Conservation (phyloP, 2,329 filamentous ascomycete species). For the Coleophoma eucalyptorum region DNA sequence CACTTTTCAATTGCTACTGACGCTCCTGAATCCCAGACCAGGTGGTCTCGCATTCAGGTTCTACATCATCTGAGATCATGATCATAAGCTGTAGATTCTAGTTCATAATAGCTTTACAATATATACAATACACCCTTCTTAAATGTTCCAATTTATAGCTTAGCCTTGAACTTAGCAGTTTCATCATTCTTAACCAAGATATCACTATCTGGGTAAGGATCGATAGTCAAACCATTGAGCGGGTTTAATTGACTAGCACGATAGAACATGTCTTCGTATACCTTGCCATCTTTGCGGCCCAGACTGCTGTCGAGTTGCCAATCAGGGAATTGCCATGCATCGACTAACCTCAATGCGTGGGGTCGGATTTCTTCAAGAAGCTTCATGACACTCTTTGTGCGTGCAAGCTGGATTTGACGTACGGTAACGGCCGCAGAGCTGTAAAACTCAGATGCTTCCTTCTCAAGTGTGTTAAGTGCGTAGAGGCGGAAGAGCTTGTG, state of each 20-base stretch:
- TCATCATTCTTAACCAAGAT: conserved; percentile 59
- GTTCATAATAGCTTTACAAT: too few species aligned
- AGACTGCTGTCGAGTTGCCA: conserved; percentile 73
- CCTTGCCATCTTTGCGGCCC: conserved; percentile 68
- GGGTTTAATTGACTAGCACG: conserved; percentile 70
- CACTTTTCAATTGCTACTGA: too few species aligned
- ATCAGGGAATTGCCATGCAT: conserved; percentile 74
- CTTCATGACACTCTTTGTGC: conserved; percentile 64
- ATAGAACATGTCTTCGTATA: conserved; percentile 75
- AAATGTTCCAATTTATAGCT: conserved; percentile 32
- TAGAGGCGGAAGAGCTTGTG: conserved; percentile 66
- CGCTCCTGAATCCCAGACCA: too few species aligned
- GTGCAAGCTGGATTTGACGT: conserved; percentile 66
- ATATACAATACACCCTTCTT: too few species aligned
- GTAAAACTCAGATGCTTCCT: conserved; percentile 70
- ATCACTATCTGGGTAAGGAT: conserved; percentile 64
- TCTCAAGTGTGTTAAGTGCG: conserved; percentile 63
- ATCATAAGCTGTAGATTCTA: too few species aligned
- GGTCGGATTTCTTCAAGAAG: conserved; percentile 69
- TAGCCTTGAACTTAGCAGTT: conserved; percentile 40
- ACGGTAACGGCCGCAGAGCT: conserved; percentile 65
- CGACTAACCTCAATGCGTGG: conserved; percentile 68
- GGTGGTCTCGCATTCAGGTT: too few species aligned
- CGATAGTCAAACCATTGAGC: conserved; percentile 66
- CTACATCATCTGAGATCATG: too few species aligned